Evolutionary conservation across 1,284 basidiomycete genomes (phyloP), one percentile per base, ranked within the genome.

Genomic region (Prillingera fragicola): DNA sequence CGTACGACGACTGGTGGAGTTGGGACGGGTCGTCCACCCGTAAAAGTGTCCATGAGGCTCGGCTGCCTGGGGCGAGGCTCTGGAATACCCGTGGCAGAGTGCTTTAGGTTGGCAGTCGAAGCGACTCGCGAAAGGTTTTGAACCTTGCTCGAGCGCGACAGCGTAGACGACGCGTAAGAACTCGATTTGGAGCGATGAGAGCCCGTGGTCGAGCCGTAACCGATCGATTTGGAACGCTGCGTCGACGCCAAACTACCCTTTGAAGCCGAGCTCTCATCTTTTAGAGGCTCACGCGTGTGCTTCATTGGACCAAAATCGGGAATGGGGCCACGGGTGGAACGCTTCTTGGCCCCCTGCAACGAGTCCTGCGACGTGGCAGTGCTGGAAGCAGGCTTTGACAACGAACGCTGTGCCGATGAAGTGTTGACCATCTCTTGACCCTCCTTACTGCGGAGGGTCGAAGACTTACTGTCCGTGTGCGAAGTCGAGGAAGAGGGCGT

Each of bases 251-350:
- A n/a, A n/a, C n/a, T n/a, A 31, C 29, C 24, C 22, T 19, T 10
- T 1, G 31, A 33, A 9, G 34, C 35, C 12, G 29, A 24, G n/a
- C 34, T 44, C 42, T 38, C 12, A 15, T 52, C 50, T 35, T 52
- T 52, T 17, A 52, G 34, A 5, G 50, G 46, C 19, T 43, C 41
- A 13, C 37, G 35, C 12, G 24, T 45, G 0, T 46, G 36, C 25
- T 37, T 27, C 3, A 41, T 43, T 18, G 35, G 41, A 2, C 40
- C 43, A 24, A 50, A 50, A 27, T 45, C 39, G 5, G 43, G 43
- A 17, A 45, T 31, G 1, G 31, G 21, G 29, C 29, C 29, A 13
- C n/a, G 29, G 29, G 29, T 31, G 29, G 29, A 31, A n/a, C 29
- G 29, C 23, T 40, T 22, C 28, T 26, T 28, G 31, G 35, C 14